A percentile compares a stretch with the other conserved stretches of the same genome.
phyloP scores from a whole-genome alignment of 108 stramenopile genomes.

The Nitzschia palea region DNA sequence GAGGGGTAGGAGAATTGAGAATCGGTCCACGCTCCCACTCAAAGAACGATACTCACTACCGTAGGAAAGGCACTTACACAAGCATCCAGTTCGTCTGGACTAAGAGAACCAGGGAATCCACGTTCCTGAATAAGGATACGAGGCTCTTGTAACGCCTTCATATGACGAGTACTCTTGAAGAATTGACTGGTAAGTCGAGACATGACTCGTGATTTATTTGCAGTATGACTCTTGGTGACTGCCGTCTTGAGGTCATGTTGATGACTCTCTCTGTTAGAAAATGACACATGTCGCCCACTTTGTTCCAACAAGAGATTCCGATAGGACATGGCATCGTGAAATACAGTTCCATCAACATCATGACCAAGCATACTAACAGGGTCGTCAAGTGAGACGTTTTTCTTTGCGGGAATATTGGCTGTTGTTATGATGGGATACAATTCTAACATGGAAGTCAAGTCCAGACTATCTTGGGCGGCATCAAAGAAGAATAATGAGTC shows the following conservation, averaged over 20 bases:
- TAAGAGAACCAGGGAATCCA: slow-evolving; percentile 41
- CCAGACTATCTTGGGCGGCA: slow-evolving; percentile 24
- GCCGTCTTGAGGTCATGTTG: neutral
- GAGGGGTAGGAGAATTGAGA: neutral
- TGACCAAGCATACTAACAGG: slow-evolving; percentile 12
- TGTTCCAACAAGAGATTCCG: neutral
- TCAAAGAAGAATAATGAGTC: slow-evolving; percentile 32
- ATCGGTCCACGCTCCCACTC: no score
- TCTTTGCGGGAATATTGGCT: slow-evolving; percentile 5
- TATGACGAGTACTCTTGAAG: neutral
- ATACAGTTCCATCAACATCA: neutral
- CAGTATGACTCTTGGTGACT: neutral
- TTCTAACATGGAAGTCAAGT: slow-evolving; percentile 2
- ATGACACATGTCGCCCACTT: neutral
- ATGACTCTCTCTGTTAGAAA: neutral
- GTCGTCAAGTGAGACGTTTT: neutral
- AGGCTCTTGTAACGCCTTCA: neutral
- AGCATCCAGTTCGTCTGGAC: slow-evolving; percentile 28
- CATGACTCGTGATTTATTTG: neutral
- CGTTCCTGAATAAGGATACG: neutral
- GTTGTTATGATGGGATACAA: slow-evolving; percentile 21
- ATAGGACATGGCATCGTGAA: neutral
- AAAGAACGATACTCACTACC: no score
- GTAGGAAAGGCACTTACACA: slow-evolving; percentile 40
- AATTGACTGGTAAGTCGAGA: neutral